Percentiles rank a stretch among this genome's conserved stretches.
Evolutionary conservation across 371 early-diverging fungal genomes (phyloP).

Genomic region (Synchytrium microbalum): DNA sequence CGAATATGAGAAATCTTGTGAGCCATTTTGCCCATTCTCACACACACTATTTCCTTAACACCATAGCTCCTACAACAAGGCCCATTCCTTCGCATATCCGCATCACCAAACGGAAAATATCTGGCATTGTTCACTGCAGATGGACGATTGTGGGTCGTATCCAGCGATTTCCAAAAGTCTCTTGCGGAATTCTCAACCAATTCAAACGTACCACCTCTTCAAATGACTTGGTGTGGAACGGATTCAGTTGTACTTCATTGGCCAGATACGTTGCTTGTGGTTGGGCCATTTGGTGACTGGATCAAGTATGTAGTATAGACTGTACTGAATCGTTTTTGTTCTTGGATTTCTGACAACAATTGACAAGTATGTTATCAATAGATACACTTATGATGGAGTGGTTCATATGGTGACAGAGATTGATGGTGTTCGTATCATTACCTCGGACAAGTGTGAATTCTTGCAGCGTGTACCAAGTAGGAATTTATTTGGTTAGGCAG

Average conservation of each 20-base stretch:
- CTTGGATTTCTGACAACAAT: not conserved
- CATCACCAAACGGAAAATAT: conserved; percentile 90
- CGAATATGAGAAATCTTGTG: too few species aligned
- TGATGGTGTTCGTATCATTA: conserved; percentile 89
- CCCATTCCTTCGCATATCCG: conserved; percentile 77
- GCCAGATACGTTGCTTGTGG: conserved; percentile 72
- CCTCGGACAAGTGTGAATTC: conserved; percentile 71
- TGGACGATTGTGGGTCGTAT: conserved; percentile 86
- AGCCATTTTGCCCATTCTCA: conserved; percentile 1
- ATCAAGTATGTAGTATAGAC: conserved; percentile 47
- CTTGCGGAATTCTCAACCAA: conserved; percentile 74
- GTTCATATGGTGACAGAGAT: conserved; percentile 78
- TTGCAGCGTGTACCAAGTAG: conserved; percentile 79
- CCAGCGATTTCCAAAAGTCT: conserved; percentile 88
- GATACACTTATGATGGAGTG: conserved; percentile 67
- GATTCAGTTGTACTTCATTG: conserved; percentile 86
- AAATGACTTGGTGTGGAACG: conserved; percentile 91
- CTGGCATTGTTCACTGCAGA: conserved; percentile 73
- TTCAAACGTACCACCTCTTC: conserved; percentile 55
- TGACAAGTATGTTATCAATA: conserved; percentile 12
- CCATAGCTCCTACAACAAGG: conserved; percentile 71
- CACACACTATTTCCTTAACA: not conserved
- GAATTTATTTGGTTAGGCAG: conserved; percentile 2
- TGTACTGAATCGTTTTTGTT: not conserved
- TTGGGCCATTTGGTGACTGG: conserved; percentile 90